A percentile compares a stretch with the other conserved stretches of the same genome.
Conservation (phyloP, 1,284 basidiomycete species). For the Phellinidium pouzarii region DNA sequence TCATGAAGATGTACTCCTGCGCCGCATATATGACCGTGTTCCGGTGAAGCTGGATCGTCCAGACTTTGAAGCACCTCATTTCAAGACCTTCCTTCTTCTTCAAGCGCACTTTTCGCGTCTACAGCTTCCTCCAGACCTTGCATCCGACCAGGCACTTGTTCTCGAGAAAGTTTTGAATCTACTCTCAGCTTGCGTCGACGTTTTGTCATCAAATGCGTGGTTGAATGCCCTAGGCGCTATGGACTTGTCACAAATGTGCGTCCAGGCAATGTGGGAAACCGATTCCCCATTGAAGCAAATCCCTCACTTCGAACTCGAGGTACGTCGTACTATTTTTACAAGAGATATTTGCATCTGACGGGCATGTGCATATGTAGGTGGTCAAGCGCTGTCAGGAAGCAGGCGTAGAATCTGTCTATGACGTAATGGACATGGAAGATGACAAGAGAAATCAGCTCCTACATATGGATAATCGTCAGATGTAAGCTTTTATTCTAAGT, state of each 20-base stretch:
- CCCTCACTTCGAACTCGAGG: constrained; percentile 88
- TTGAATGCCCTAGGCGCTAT: constrained; percentile 93
- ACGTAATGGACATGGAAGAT: constrained; percentile 96
- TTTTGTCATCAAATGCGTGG: constrained; percentile 96
- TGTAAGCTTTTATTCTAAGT: constrained; percentile 48
- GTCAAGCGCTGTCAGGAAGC: constrained; percentile 82
- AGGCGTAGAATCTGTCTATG: constrained; percentile 83
- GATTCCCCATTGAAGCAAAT: constrained; percentile 94
- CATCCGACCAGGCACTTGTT: constrained; percentile 82
- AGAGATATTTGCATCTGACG: neutral
- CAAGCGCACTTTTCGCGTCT: constrained; percentile 97
- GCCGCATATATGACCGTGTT: constrained; percentile 92
- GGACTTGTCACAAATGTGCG: constrained; percentile 99
- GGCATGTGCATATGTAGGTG: constrained; percentile 42
- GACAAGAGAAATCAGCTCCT: constrained; percentile 77
- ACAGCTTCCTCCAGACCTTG: constrained; percentile 87
- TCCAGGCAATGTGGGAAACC: constrained; percentile 96
- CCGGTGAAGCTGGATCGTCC: constrained; percentile 86
- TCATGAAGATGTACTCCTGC: constrained; percentile 77
- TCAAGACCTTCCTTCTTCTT: constrained; percentile 96
- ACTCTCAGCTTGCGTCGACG: constrained; percentile 91
- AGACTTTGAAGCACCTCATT: constrained; percentile 91
- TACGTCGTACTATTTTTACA: constrained; percentile 28
- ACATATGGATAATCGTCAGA: constrained; percentile 81
- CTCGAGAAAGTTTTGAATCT: constrained; percentile 88